Evolutionary conservation across 2,329 filamentous ascomycete species (phyloP).

Genomic region (Didymella glomerata): DNA sequence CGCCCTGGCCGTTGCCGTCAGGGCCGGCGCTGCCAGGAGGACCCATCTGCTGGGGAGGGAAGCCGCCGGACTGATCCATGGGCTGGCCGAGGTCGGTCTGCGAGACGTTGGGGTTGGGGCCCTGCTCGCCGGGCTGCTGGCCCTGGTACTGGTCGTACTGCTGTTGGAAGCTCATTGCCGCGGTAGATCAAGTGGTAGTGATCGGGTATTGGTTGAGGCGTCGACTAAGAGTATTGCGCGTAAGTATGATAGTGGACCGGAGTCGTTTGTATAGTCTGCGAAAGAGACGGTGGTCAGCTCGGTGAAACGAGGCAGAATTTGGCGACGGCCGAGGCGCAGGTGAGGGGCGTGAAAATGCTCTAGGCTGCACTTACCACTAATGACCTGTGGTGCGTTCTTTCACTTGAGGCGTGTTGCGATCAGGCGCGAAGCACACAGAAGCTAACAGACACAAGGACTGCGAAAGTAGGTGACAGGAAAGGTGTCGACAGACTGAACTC

Average conservation of each 20-base stretch:
- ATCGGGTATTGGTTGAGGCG: slow-evolving; percentile 23
- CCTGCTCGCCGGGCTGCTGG: slow-evolving; percentile 61
- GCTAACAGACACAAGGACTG: slow-evolving; percentile 36
- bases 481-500: slow-evolving; percentile 45
- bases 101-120: slow-evolving; percentile 55
- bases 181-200: slow-evolving; percentile 30
- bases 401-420: slow-evolving; percentile 27
- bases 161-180: slow-evolving; percentile 71
- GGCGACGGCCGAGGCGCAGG: slow-evolving; percentile 16
- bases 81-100: slow-evolving; percentile 65
- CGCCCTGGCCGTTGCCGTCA: slow-evolving; percentile 51
- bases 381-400: slow-evolving; percentile 27
- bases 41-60: slow-evolving; percentile 59
- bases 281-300: slow-evolving; percentile 36
- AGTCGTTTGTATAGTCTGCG: slow-evolving; percentile 36
- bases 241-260: slow-evolving; percentile 44
- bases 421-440: slow-evolving; percentile 28
- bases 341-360: slow-evolving; percentile 17
- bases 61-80: slow-evolving; percentile 63
- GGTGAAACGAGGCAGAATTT: slow-evolving; percentile 31
- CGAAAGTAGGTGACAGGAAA: slow-evolving; percentile 39
- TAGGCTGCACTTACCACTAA: slow-evolving; percentile 43
- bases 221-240: slow-evolving; percentile 36
- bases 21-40: slow-evolving; percentile 50
- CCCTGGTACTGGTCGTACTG: slow-evolving; percentile 71